Conservation (phyloP, 2,329 filamentous ascomycete species). For the Xylariaceae sp. region DNA sequence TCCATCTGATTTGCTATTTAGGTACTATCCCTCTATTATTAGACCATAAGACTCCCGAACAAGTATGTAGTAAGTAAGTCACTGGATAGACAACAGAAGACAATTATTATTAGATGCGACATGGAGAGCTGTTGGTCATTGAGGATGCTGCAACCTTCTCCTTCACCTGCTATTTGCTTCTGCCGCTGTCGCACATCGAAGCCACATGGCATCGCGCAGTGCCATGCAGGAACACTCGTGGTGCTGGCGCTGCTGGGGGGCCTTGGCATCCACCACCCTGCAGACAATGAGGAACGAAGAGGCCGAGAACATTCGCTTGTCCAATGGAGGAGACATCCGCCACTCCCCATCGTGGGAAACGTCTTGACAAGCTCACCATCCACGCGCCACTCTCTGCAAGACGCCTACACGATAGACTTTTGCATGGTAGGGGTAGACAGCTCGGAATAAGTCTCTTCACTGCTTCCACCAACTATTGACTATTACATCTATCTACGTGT, state of each 20-base stretch:
- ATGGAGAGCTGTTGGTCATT: background rate
- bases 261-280: slow-evolving; percentile 15
- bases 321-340: too few species aligned
- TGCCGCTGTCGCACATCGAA: slow-evolving; percentile 22
- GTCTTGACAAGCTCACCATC: too few species aligned
- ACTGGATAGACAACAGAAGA: slow-evolving; percentile 6
- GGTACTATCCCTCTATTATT: slow-evolving; percentile 24
- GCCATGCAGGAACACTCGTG: slow-evolving; percentile 29
- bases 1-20: slow-evolving; percentile 9
- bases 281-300: background rate
- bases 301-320: background rate
- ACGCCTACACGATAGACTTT: too few species aligned
- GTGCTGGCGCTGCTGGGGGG: slow-evolving; percentile 6
- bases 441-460: too few species aligned
- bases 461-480: too few species aligned
- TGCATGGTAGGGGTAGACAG: too few species aligned
- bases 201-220: slow-evolving; percentile 28
- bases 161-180: background rate
- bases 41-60: slow-evolving; percentile 21
- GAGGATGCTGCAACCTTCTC: background rate
- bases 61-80: background rate
- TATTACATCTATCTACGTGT: too few species aligned
- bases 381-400: too few species aligned
- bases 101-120: slow-evolving; percentile 23
- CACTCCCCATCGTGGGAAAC: too few species aligned